phyloP scores from a whole-genome alignment of 2,329 filamentous ascomycete genomes.

The Ceratocystis colombiana region DNA sequence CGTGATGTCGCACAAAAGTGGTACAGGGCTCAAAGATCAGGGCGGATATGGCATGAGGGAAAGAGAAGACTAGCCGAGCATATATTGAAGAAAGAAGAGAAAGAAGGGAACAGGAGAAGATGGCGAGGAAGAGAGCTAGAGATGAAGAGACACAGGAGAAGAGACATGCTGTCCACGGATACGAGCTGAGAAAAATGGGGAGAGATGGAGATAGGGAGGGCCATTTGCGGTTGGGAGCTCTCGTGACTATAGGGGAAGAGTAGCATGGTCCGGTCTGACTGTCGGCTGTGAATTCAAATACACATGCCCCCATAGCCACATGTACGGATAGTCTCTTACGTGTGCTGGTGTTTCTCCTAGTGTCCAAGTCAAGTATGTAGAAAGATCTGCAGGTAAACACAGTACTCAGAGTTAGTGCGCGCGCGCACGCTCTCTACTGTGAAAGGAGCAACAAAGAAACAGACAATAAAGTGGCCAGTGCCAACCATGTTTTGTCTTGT shows the following conservation, averaged over 20 bases:
- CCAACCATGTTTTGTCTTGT: slow-evolving; percentile 2
- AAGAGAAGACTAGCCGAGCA: neutral
- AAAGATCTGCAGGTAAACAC: neutral
- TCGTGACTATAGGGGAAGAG: no score
- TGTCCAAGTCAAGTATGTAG: neutral
- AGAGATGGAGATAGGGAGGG: neutral
- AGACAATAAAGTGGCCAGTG: slow-evolving; percentile 9
- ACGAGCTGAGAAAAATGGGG: neutral
- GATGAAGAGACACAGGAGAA: neutral
- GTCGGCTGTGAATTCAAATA: no score
- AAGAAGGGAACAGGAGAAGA: neutral
- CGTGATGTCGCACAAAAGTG: neutral
- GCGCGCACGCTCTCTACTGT: neutral
- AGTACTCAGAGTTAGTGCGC: neutral
- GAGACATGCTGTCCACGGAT: neutral
- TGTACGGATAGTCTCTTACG: no score
- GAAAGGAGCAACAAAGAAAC: slow-evolving; percentile 7
- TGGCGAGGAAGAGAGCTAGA: no score
- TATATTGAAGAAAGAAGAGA: neutral
- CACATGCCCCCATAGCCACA: no score
- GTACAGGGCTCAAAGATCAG: slow-evolving; percentile 5
- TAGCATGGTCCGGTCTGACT: no score
- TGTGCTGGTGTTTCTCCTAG: no score
- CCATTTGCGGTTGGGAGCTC: neutral
- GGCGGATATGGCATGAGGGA: neutral